Base-by-base conservation (phyloP, 2,329 filamentous ascomycete genomes). In the Rutstroemia sp. region DNA sequence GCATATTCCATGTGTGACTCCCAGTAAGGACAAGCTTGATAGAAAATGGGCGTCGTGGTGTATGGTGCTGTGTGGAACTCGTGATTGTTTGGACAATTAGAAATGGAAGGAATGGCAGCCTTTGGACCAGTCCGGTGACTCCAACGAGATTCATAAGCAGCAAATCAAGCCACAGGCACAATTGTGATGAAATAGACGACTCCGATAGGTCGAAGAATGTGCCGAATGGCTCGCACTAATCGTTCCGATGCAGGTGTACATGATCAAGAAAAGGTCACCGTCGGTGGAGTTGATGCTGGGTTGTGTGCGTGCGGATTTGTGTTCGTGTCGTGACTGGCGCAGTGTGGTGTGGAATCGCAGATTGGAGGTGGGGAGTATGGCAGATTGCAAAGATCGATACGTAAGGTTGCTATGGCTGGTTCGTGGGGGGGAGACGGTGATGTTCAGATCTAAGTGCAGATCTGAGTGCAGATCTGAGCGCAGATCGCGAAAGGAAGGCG, bases 1-100 rank as follows among this genome's bases (percentile, higher is more conserved):
- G 19, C 25, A 12, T 23, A 23, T 37, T 25, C 10, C 47, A 50
- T 37, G 34, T 58, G 54, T 62, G 60, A 62, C 59, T 52, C 49
- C 7, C 38, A 47, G 16, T 34, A 45, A 21, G 49, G 49, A 39
- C 46, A 52, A 56, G 54, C n/a, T 19, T 39, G 9, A 44, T 34
- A 46, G 38, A 42, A 47, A 39, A 39, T 44, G 49, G 49, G 10
- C 39, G 48, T 45, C 48, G 41, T 23, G 49, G n/a, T 47, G 48
- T 18, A 52, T 46, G 41, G 41, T 23, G 49, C 18, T 47, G 48
- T 23, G 45, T 46, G 41, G 21, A 51, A 25, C 54, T 56, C 54
- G 54, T 56, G 54, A 56, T 56, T 38, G 49, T 38, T 47, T 46
- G 54, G 41, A 52, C 54, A 52, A 56, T 56, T 37, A 41, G 14